Base-by-base conservation (phyloP, 139 green algal species). In the Chlamydomonas incerta region DNA sequence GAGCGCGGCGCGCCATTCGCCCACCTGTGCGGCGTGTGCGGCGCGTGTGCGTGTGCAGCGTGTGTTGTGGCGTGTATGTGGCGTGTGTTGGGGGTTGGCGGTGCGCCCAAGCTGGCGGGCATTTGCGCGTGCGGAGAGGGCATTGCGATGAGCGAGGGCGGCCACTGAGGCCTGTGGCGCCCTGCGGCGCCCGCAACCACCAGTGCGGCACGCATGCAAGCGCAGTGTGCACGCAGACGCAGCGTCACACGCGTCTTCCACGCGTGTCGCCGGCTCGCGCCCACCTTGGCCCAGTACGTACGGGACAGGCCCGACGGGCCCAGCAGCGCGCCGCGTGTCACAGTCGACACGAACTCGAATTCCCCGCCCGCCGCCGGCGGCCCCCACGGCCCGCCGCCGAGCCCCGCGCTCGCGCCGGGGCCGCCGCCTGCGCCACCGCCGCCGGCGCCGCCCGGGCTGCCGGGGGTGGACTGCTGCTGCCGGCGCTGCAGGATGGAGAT, bases 201-300 rank as follows among this genome's bases (percentile, higher is more conserved):
- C 50, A 57, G 50, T 14, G 50, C 11, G 11, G 50, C 50, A 57
- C n/a, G n/a, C n/a, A n/a, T n/a, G 50, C 50, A 57, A 14, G 11
- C 10, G 50, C 50, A 57, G 50, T 14, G 50, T 14, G 50, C 50
- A 65, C 14, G 15, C 4, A 65, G n/a, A n/a, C n/a, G n/a, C n/a
- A n/a, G n/a, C n/a, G n/a, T n/a, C n/a, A n/a, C n/a, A n/a, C n/a
- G n/a, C n/a, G n/a, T n/a, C n/a, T n/a, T n/a, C n/a, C n/a, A n/a
- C n/a, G n/a, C n/a, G n/a, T n/a, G n/a, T n/a, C n/a, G n/a, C n/a
- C n/a, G n/a, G n/a, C n/a, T n/a, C n/a, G n/a, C n/a, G n/a, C 57
- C 57, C 60, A 83, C 75, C 60, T 83, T 72, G 1, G 37, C 75
- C 29, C 62, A 83, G 35, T 73, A 83, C 3, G 75, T 83, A 37